Evolutionary conservation across 2,329 filamentous ascomycete genomes (phyloP), one percentile per base, ranked within the genome.

Genomic region (Alternaria burnsii): DNA sequence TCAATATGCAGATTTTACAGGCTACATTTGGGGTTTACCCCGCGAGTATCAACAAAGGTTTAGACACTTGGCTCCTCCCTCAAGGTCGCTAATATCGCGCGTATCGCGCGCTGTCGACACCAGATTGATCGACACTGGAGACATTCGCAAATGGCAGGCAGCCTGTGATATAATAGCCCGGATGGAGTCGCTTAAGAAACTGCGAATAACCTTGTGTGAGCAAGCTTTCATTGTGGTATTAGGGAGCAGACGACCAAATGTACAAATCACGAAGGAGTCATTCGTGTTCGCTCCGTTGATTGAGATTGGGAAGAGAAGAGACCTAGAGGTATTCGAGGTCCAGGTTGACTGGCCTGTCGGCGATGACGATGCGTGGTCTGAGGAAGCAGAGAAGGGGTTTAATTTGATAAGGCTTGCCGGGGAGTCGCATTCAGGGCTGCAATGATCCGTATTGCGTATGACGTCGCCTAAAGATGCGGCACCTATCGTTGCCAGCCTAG

Each of bases 251-350:
- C 28, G 20, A 7, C 44, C n/a, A 3, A 14, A 26, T 18, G 40
- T 41, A 24, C 20, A 12, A 6, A 48, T 36, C 22, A 22, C 18
- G 9, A 44, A 32, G 34, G 54, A 57, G 36, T 24, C 22, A 7
- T 41, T 57, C 30, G 26, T 57, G 7, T 57, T 57, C 22, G 32
- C 18, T 22, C 46, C 54, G 8, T 34, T 57, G 32, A 14, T 22
- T 18, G 46, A 24, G 16, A 41, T 43, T 12, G 46, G 26, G 20
- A 26, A 18, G 26, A 43, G 28, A 32, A 52, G 36, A 24, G 24
- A 43, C 20, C 30, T 60, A 28, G 43, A 60, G n/a, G 24, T 28
- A 7, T 60, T 43, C 44, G 52, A 60, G 30, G 58, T 60, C 22
- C 36, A 52, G 24, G 43, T 60, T 14, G 53, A 60, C 52, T 60